Evolutionary conservation across 805 yeast species (phyloP).

Genomic region (Yarrowia divulgata): DNA sequence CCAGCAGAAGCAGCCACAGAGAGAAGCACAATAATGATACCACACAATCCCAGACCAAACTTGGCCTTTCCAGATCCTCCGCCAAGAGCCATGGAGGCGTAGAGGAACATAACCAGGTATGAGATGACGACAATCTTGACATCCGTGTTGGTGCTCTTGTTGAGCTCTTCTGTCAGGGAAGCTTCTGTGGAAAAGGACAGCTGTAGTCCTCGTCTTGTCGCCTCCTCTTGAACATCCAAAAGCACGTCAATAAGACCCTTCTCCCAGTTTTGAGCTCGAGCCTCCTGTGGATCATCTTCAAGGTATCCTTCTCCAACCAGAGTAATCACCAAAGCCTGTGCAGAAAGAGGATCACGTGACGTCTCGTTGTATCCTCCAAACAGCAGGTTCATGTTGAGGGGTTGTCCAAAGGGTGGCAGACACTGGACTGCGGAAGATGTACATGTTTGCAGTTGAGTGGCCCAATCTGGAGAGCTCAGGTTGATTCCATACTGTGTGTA

Average conservation of each 20-base stretch:
- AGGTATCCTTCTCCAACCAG: constrained; percentile 65
- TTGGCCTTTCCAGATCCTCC: constrained; percentile 63
- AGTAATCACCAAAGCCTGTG: constrained; percentile 80
- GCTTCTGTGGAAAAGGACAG: constrained; percentile 81
- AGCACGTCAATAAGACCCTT: constrained; percentile 65
- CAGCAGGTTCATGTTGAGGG: constrained; percentile 72
- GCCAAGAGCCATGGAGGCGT: constrained; percentile 83
- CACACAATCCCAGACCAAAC: constrained; percentile 80
- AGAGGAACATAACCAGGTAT: constrained; percentile 83
- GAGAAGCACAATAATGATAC: constrained; percentile 78
- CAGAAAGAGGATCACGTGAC: constrained; percentile 56
- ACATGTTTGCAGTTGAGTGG: constrained; percentile 61
- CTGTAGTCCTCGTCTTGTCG: constrained; percentile 61
- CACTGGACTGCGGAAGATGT: constrained; percentile 86
- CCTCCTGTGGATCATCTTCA: constrained; percentile 54
- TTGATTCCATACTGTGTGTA: constrained; percentile 75
- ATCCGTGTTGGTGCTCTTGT: constrained; percentile 82
- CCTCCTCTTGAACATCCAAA: constrained; percentile 55
- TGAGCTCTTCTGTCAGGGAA: constrained; percentile 84
- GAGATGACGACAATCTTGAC: constrained; percentile 72
- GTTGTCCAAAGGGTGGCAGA: constrained; percentile 89
- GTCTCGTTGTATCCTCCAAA: constrained; percentile 62
- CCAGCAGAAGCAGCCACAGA: constrained; percentile 89
- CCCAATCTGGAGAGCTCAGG: constrained; percentile 65
- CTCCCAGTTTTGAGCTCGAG: constrained; percentile 72